These are phyloP conservation scores for Remersonia thermophila DNA, from an alignment of 2,329 filamentous ascomycete genomes.

Conservation along the genomic window DNA sequence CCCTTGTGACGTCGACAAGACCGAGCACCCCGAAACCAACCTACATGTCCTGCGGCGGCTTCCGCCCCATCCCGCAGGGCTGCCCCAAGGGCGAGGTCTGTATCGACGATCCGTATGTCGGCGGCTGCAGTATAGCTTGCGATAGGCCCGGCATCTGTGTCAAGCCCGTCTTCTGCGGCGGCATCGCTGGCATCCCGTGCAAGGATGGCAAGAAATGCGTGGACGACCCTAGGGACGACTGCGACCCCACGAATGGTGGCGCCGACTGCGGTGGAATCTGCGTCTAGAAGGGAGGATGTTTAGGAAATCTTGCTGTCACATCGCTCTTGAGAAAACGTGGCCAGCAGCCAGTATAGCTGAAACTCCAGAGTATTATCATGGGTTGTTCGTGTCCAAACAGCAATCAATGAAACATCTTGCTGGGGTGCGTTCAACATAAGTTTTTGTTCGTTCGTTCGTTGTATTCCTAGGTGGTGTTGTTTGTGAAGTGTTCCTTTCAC, in stretches of 20 bases:
- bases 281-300: constrained; percentile 12
- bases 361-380: too few relatives aligned
- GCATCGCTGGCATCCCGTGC: constrained; percentile 26
- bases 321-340: too few relatives aligned
- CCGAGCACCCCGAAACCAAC: constrained; percentile 4
- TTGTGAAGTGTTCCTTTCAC: too few relatives aligned
- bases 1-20: constrained; percentile 4
- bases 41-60: constrained; percentile 18
- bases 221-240: constrained; percentile 31
- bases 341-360: too few relatives aligned
- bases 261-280: constrained; percentile 32
- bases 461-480: too few relatives aligned
- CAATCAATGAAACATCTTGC: too few relatives aligned
- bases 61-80: constrained; percentile 10
- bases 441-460: too few relatives aligned
- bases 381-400: too few relatives aligned
- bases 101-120: constrained; percentile 20
- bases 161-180: constrained; percentile 24
- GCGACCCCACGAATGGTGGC: constrained; percentile 26
- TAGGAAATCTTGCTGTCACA: background rate
- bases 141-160: constrained; percentile 19
- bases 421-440: too few relatives aligned
- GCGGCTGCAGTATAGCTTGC: constrained; percentile 26
- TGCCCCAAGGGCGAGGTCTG: constrained; percentile 16
- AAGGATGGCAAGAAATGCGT: constrained; percentile 24